Percentiles rank a stretch among this genome's conserved stretches.
phyloP scores from a whole-genome alignment of 2,329 filamentous ascomycete species.

The Penicillium sp. region DNA sequence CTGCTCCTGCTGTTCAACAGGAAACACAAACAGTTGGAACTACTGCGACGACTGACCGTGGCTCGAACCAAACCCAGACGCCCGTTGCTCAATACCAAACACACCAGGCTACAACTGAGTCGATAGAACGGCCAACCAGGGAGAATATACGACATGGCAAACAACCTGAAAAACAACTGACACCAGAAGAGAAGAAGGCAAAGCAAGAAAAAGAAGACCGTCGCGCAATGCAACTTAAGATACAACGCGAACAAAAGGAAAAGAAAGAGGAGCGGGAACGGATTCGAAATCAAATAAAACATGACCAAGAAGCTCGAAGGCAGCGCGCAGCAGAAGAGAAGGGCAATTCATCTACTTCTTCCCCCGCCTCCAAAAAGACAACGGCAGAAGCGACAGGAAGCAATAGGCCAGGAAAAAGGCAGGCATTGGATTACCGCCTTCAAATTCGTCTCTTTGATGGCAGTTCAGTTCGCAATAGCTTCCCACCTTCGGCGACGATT shows the following conservation, averaged over 20 bases:
- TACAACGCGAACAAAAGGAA: constrained; percentile 62
- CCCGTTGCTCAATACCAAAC: constrained; percentile 14
- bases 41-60: constrained; percentile 8
- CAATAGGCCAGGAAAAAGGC: not conserved
- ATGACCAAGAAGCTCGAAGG: constrained; percentile 67
- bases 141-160: constrained; percentile 24
- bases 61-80: not conserved
- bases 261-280: constrained; percentile 65
- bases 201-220: constrained; percentile 36
- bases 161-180: constrained; percentile 5
- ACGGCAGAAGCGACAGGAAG: constrained; percentile 15
- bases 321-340: constrained; percentile 42
- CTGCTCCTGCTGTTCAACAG: not conserved
- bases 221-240: constrained; percentile 55
- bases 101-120: constrained; percentile 2
- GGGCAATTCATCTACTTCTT: not conserved
- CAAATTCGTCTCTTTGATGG: constrained; percentile 84
- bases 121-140: constrained; percentile 18
- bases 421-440: constrained; percentile 50
- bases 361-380: not conserved
- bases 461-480: constrained; percentile 68
- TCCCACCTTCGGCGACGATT: constrained; percentile 62
- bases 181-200: not conserved
- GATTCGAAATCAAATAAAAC: constrained; percentile 70
- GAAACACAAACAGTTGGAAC: constrained; percentile 10